Evolutionary conservation across 805 yeast species (phyloP), one percentile per base, ranked within the genome.

Genomic region (Kodamaea neixiangensis): DNA sequence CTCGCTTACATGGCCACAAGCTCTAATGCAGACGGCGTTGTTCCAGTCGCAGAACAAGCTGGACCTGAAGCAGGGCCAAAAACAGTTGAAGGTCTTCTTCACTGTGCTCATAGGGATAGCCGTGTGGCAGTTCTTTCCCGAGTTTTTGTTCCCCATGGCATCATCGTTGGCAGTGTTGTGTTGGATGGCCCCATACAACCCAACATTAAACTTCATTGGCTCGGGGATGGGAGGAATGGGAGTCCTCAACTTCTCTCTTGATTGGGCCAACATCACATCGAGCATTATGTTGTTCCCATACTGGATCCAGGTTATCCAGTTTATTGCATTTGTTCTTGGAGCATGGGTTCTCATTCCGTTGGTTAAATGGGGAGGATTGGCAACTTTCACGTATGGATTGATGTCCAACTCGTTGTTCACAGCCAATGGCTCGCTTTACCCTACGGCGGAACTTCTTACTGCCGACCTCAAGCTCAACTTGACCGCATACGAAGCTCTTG

Each of bases 151-250:
- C 59, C 82, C 82, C 6, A 60, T 79, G 70, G 64, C 76, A 1
- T 73, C 79, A 1, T 78, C 82, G 0, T 58, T 79, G 17, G 81
- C 83, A 0, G 55, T 78, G 3, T 61, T 79, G 14, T 79, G 82
- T 55, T 79, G 78, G 72, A 62, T 77, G 45, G 78, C 80, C 0
- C 82, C 83, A 0, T 48, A 64, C 25, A 78, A 70, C 54, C 54
- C 59, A 7, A 63, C 63, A 0, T 54, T 72, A 10, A 77, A 77
- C 49, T 79, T 79, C 52, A 56, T 78, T 7, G 82, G 82, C 3
- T 73, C 79, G n/a, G 82, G 82, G 0, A 57, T 79, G 46, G 82
- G 82, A 2, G 82, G 82, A 1, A 69, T 77, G 70, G 82, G 82
- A 5, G 60, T 79, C 31, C 58, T 78, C 49, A 79, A 79, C 53